Base-by-base conservation (phyloP, 345 rosid genomes). In the Jatropha curcas region DNA sequence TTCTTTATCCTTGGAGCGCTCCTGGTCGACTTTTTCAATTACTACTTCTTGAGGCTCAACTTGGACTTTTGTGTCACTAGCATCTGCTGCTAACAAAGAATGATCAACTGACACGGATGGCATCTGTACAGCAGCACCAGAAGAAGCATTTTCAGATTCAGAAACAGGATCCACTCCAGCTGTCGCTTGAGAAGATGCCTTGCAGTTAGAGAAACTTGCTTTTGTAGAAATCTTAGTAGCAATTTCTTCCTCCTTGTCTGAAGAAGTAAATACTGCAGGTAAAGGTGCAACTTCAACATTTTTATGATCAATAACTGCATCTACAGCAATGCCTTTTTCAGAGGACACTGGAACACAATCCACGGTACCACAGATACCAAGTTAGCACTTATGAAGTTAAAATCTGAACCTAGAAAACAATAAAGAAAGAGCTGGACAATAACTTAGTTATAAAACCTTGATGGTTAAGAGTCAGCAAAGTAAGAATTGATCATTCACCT, bases 401-500 rank as follows among this genome's bases (percentile, higher is more conserved):
- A 25, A 56, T 41, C 27, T 34, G 58, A 59, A 66, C 57, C 60
- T 57, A 13, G 13, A 62, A 74, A 58, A 59, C 46, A 67, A 33
- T 62, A 31, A 14, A 30, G 39, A 22, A 60, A 39, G 2, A 34
- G 30, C 65, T 37, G 16, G 43, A 46, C n/a, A 69, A 35, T 51
- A 55, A 74, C 27, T 22, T 10, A 7, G 66, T 34, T 65, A 25
- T 25, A n/a, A 31, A 60, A 65, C 65, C 50, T 57, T 46, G 28
- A 53, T 37, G 41, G 20, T 41, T 78, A 45, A 50, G 41, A 64
- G 51, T 71, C 46, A 39, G 60, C 56, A 71, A 37, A 53, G 43
- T 20, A 75, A 58, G 28, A 72, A 57, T 46, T 68, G 60, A 75
- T 25, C 57, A 80, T 35, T 68, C 78, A 92, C 95, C 89, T 70